A percentile compares a stretch with the other conserved stretches of the same genome.
phyloP scores from a whole-genome alignment of 2,329 filamentous ascomycete genomes.

The Chaetomiaceae sp. region DNA sequence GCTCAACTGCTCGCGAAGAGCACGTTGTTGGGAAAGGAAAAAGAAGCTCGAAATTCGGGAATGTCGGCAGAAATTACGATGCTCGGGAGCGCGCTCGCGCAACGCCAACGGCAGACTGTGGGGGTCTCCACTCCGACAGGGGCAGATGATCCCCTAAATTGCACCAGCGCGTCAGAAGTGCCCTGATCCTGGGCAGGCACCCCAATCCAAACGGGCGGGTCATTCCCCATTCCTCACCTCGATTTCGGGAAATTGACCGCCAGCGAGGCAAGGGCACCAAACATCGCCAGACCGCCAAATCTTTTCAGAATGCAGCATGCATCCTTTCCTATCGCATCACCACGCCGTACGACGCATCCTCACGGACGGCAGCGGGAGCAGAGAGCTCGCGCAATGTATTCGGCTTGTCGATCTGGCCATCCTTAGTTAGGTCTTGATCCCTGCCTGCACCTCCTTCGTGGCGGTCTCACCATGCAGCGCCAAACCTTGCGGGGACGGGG shows the following conservation, averaged over 20 bases:
- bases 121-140: constrained; percentile 6
- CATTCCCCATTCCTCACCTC: background rate
- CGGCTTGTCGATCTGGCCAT: too few species aligned
- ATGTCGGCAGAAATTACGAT: constrained; percentile 12
- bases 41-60: background rate
- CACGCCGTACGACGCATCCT: too few species aligned
- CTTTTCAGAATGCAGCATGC: too few species aligned
- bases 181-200: background rate
- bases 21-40: constrained; percentile 10
- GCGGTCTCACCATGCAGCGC: background rate
- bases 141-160: constrained; percentile 7
- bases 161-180: background rate
- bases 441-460: background rate
- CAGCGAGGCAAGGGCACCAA: too few species aligned
- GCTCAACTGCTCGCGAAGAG: constrained; percentile 15
- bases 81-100: constrained; percentile 1
- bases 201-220: constrained; percentile 5
- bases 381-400: too few species aligned
- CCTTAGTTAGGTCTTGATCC: too few species aligned
- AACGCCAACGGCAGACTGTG: constrained; percentile 6
- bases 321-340: too few species aligned
- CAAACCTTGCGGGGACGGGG: too few species aligned
- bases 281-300: background rate
- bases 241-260: background rate
- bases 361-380: too few species aligned